These are phyloP conservation scores for Ehretia macrophylla DNA, from an alignment of 257 asterid species.

Conservation along the genomic window DNA sequence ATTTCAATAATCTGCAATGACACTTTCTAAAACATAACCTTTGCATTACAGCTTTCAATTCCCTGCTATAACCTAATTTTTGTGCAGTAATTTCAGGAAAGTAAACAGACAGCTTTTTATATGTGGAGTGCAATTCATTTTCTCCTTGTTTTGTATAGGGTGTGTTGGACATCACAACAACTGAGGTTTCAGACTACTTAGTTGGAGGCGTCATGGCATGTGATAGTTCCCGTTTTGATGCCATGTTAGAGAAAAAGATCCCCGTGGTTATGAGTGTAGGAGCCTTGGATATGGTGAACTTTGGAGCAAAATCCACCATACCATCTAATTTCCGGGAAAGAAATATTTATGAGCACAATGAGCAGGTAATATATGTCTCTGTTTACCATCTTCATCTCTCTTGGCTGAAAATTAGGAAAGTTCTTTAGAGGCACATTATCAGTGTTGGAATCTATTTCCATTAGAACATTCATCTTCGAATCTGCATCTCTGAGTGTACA, in stretches of 20 bases:
- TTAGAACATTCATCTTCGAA: too few relatives aligned
- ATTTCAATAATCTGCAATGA: too few relatives aligned
- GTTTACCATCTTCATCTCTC: slow-evolving; percentile 5
- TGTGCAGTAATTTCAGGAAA: too few relatives aligned
- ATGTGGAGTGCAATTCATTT: not conserved
- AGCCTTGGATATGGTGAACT: slow-evolving; percentile 96
- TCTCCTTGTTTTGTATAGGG: slow-evolving; percentile 44
- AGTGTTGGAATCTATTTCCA: not conserved
- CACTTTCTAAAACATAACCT: too few relatives aligned
- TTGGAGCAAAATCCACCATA: slow-evolving; percentile 72
- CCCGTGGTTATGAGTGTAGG: slow-evolving; percentile 89
- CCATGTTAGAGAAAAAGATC: slow-evolving; percentile 70
- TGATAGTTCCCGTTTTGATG: slow-evolving; percentile 77
- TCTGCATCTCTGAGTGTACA: not conserved
- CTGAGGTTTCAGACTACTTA: slow-evolving; percentile 88
- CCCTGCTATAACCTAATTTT: too few relatives aligned
- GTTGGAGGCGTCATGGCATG: slow-evolving; percentile 98
- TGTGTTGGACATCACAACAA: slow-evolving; percentile 88
- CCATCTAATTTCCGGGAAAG: slow-evolving; percentile 69
- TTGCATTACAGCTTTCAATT: too few relatives aligned
- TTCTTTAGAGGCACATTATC: not conserved
- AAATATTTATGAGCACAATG: slow-evolving; percentile 67
- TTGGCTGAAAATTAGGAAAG: not conserved
- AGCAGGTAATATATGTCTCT: slow-evolving; percentile 50
- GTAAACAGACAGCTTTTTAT: not conserved